Evolutionary conservation across 768 basidiomycete species (phyloP).

Genomic region (Candolleomyces aberdarensis): DNA sequence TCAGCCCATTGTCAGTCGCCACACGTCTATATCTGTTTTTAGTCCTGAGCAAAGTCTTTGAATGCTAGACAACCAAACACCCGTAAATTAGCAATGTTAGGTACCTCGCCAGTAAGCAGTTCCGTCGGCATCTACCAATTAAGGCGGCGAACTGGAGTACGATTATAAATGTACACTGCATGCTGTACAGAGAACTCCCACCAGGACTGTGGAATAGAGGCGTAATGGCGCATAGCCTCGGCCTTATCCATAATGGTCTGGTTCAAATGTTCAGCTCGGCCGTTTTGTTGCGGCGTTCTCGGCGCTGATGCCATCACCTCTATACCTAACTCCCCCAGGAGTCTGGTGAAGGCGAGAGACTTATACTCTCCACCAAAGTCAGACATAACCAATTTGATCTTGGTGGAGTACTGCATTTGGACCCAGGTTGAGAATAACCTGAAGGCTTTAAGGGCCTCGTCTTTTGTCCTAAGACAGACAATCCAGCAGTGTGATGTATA

Average conservation of each 20-base stretch:
- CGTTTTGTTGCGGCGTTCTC: conserved; percentile 7
- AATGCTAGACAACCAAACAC: conserved; percentile 25
- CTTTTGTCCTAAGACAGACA: conserved; percentile 6
- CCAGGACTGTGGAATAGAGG: conserved; percentile 4
- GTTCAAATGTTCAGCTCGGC: conserved; percentile 1
- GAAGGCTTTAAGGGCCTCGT: not conserved
- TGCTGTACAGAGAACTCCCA: conserved; percentile 15
- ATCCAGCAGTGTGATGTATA: conserved; percentile 10
- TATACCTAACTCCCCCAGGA: not conserved
- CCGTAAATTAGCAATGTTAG: conserved; percentile 19
- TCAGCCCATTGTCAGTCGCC: too few relatives aligned
- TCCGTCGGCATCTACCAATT: conserved; percentile 22
- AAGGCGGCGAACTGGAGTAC: conserved; percentile 18
- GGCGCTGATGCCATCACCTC: not conserved
- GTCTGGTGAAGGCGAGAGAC: not conserved
- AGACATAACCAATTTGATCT: conserved; percentile 8
- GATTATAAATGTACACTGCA: conserved; percentile 27
- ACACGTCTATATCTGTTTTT: too few relatives aligned
- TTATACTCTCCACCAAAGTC: conserved; percentile 15
- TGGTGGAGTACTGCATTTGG: conserved; percentile 3
- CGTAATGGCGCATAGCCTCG: conserved; percentile 5
- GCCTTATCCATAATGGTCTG: conserved; percentile 9
- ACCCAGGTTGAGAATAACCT: conserved; percentile 5
- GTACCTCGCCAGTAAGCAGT: conserved; percentile 16
- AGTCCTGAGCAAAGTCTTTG: too few relatives aligned